Evolutionary conservation across 768 basidiomycete species (phyloP), one percentile per base, ranked within the genome.

Genomic region (Leccinum sublutescens): DNA sequence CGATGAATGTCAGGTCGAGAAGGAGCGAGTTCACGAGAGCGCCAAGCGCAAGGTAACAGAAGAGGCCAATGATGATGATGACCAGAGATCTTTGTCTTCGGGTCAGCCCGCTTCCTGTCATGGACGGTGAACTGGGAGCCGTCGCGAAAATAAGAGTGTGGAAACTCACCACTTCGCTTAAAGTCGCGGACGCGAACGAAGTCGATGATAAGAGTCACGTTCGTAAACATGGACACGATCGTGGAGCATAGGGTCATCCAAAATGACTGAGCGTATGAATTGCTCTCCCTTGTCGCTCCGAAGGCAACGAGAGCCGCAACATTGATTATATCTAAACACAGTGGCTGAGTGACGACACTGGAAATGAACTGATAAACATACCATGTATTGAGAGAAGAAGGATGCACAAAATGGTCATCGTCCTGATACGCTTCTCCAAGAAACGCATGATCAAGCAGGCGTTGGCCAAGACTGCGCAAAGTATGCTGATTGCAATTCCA

Each of bases 191-290:
- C 91, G 14, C 67, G 72, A 6, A 82, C 50, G 34, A 85, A 75
- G 65, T 95, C 93, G 43, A 79, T 70, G 9, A 88, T 77, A 2
- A 95, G 74, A 0, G 86, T 89, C 27, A 86, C 61, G 64, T 89
- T 94, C 12, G 85, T 86, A 52, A 85, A 71, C 2, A 82, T 73
- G 0, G 89, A 88, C 1, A 81, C 81, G 5, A 85, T 76, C 0
- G 90, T 93, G 0, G 88, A 89, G 66, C 88, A 89, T 12, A 91
- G 75, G 3, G 86, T 88, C 71, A 87, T 80, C 91, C 91, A 94
- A 67, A 85, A 91, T 0, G 88, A 75, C 66, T 85, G 80, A 0
- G 80, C 85, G 59, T 85, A 89, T 0, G 85, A 86, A 72, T 89
- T 91, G 0, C 84, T 87, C 58, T 87, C 86, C 60, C 83, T 74